These are phyloP conservation scores for Thermochaetoides thermophila DNA, from an alignment of 495 filamentous ascomycete genomes.

Conservation along the genomic window DNA sequence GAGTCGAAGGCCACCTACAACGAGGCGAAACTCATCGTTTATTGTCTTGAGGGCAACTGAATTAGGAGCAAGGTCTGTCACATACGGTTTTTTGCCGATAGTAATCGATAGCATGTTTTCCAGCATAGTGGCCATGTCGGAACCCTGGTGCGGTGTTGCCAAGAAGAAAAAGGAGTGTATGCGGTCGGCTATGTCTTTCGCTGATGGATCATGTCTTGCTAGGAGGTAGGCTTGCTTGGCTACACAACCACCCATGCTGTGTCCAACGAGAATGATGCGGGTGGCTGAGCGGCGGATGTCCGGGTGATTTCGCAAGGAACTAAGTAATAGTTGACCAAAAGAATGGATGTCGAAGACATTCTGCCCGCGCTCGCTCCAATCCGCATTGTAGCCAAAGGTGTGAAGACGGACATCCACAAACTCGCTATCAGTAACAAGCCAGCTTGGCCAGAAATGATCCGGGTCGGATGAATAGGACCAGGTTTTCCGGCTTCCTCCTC, in stretches of 20 bases:
- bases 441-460: constrained; percentile 19
- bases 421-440: constrained; percentile 16
- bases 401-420: constrained; percentile 16
- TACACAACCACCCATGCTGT: constrained; percentile 41
- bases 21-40: constrained; percentile 20
- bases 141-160: constrained; percentile 37
- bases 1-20: constrained; percentile 9
- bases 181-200: constrained; percentile 15
- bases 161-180: constrained; percentile 36
- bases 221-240: constrained; percentile 32
- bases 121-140: constrained; percentile 28
- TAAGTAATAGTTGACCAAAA: constrained; percentile 30
- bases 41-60: constrained; percentile 8
- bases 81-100: constrained; percentile 12
- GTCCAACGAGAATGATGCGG: constrained; percentile 32
- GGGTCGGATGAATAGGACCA: constrained; percentile 13
- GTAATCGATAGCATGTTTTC: constrained; percentile 20
- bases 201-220: constrained; percentile 13
- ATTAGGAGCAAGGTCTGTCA: constrained; percentile 11
- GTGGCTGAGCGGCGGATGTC: constrained; percentile 13
- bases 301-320: constrained; percentile 22
- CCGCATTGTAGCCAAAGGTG: constrained; percentile 17
- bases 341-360: constrained; percentile 28
- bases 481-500: constrained; percentile 20
- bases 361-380: constrained; percentile 15